A percentile compares a stretch with the other conserved stretches of the same genome.
Evolutionary conservation across 2,329 filamentous ascomycete species (phyloP).

Genomic region (Botrytis elliptica): DNA sequence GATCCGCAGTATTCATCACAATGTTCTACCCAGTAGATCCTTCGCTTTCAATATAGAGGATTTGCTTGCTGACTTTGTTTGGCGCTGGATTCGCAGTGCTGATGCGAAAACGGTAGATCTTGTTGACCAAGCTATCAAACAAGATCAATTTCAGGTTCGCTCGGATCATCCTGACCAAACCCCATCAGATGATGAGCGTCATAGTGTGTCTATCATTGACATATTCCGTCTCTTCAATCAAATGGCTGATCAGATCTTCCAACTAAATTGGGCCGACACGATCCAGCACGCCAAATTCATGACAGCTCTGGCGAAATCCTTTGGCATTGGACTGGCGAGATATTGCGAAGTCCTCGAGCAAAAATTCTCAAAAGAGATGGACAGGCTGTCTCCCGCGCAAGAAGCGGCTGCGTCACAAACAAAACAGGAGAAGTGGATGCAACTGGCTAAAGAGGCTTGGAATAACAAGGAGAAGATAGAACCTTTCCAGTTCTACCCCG

Average conservation of each 20-base stretch:
- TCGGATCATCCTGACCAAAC: conserved; percentile 61
- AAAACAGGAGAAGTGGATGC: conserved; percentile 88
- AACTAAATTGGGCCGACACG: conserved; percentile 90
- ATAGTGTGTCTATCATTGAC: conserved; percentile 91
- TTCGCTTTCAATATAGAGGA: conserved; percentile 90
- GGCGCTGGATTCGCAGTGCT: conserved; percentile 86
- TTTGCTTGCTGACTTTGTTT: conserved; percentile 86
- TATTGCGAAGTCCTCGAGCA: conserved; percentile 92
- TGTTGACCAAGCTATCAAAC: conserved; percentile 86
- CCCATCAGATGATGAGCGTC: conserved; percentile 75
- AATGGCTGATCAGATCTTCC: conserved; percentile 79
- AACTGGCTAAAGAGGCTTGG: conserved; percentile 91
- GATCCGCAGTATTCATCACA: conserved; percentile 76
- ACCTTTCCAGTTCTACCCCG: conserved; percentile 93
- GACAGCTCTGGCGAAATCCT: conserved; percentile 84
- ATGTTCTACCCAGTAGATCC: conserved; percentile 67
- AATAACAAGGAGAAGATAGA: conserved; percentile 89
- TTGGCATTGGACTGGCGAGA: conserved; percentile 76
- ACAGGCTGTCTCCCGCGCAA: conserved; percentile 84
- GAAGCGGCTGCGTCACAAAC: conserved; percentile 74
- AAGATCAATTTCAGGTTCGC: conserved; percentile 80
- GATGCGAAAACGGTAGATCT: conserved; percentile 78
- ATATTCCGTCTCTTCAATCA: conserved; percentile 93
- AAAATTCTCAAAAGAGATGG: conserved; percentile 88
- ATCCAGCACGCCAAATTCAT: conserved; percentile 95